Conservation (phyloP, 1,284 basidiomycete species). For the Irpex sp. region DNA sequence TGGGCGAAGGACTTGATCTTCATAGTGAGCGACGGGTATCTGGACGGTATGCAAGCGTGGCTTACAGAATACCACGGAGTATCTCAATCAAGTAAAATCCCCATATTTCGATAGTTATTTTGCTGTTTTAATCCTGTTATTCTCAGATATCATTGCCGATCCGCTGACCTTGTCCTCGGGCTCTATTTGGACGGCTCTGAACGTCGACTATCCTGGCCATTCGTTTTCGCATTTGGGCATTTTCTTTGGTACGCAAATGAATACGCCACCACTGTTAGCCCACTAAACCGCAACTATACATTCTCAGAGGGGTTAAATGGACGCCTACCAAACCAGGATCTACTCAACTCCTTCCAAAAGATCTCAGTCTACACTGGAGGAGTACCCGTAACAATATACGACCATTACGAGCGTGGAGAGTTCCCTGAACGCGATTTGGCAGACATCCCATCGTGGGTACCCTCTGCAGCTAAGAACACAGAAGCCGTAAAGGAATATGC, state of each 20-base stretch:
- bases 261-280: no score
- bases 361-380: slow-evolving; percentile 71
- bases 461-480: slow-evolving; percentile 36
- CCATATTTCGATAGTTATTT: no score
- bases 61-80: slow-evolving; percentile 76
- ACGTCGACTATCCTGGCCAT: slow-evolving; percentile 94
- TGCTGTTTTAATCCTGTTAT: not conserved
- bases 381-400: slow-evolving; percentile 74
- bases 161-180: slow-evolving; percentile 62
- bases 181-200: slow-evolving; percentile 92
- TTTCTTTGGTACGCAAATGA: slow-evolving; percentile 67
- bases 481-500: slow-evolving; percentile 45
- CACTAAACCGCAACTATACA: not conserved
- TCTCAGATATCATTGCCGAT: slow-evolving; percentile 60
- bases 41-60: slow-evolving; percentile 93
- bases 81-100: slow-evolving; percentile 54
- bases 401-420: slow-evolving; percentile 56
- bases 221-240: slow-evolving; percentile 92
- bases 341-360: slow-evolving; percentile 77
- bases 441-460: slow-evolving; percentile 40
- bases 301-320: slow-evolving; percentile 87
- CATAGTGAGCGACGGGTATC: slow-evolving; percentile 82
- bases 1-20: slow-evolving; percentile 96
- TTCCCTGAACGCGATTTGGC: slow-evolving; percentile 27
- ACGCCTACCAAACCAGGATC: slow-evolving; percentile 92